phyloP scores from a whole-genome alignment of 2,329 filamentous ascomycete genomes.

The Bipolaris sorokiniana region DNA sequence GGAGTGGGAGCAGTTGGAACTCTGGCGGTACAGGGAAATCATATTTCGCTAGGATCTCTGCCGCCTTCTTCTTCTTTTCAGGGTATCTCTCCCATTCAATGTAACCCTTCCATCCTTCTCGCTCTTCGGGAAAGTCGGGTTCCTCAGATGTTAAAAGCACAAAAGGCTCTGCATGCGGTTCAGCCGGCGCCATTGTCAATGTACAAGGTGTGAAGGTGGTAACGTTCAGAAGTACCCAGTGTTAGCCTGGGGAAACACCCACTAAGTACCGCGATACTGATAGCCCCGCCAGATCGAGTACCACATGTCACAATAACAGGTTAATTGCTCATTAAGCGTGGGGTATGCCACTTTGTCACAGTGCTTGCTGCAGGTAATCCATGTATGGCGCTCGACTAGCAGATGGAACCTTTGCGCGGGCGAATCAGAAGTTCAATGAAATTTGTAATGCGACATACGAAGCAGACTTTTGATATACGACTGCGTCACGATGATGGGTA shows the following conservation, averaged over 20 bases:
- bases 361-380: constrained; percentile 6
- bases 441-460: not conserved
- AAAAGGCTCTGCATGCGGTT: constrained; percentile 40
- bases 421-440: constrained; percentile 10
- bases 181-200: constrained; percentile 39
- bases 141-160: constrained; percentile 31
- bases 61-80: constrained; percentile 67
- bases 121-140: constrained; percentile 52
- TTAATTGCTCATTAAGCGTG: constrained; percentile 13
- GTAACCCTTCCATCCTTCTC: constrained; percentile 60
- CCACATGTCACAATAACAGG: constrained; percentile 19
- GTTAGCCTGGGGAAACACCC: not conserved
- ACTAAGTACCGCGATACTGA: not conserved
- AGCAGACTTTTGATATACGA: constrained; percentile 4
- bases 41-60: constrained; percentile 61
- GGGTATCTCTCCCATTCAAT: constrained; percentile 62
- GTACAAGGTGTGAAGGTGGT: not conserved
- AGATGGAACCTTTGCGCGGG: not conserved
- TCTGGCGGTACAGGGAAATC: constrained; percentile 58
- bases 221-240: not conserved
- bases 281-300: constrained; percentile 3
- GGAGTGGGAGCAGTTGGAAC: constrained; percentile 52
- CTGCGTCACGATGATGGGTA: constrained; percentile 26
- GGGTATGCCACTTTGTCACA: not conserved
- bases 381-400: constrained; percentile 4